Conservation (phyloP, 805 yeast genomes). For the Metschnikowia colocasiae region DNA sequence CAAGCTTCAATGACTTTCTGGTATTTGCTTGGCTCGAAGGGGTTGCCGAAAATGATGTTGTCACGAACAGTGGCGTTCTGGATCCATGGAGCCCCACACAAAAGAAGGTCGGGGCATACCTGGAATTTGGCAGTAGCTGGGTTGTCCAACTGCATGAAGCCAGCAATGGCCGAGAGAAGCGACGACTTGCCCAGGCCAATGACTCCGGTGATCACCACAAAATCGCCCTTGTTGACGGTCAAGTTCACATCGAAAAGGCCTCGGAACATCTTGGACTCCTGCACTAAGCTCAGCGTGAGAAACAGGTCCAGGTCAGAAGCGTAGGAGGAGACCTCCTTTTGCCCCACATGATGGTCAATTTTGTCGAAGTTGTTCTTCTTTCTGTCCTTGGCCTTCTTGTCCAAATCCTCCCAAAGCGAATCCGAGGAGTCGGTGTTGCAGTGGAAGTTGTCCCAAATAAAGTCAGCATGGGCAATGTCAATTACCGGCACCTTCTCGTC, state of each 20-base stretch:
- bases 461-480: conserved; percentile 13
- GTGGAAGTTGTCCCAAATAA: conserved; percentile 15
- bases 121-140: conserved; percentile 25
- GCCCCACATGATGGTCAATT: background rate
- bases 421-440: background rate
- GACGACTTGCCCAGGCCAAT: conserved; percentile 45
- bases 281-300: conserved; percentile 2
- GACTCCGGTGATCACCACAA: conserved; percentile 40
- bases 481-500: conserved; percentile 2
- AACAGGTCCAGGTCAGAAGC: conserved; percentile 5
- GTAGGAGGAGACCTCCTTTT: background rate
- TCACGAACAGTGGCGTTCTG: conserved; percentile 41
- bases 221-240: conserved; percentile 30
- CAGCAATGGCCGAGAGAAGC: conserved; percentile 38
- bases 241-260: conserved; percentile 36
- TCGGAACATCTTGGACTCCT: conserved; percentile 20
- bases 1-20: conserved; percentile 33
- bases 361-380: conserved; percentile 11
- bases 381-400: conserved; percentile 13
- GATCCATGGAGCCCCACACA: conserved; percentile 41
- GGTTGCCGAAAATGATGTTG: conserved; percentile 37
- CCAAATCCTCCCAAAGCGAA: conserved; percentile 13
- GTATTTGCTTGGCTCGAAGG: conserved; percentile 29
- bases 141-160: conserved; percentile 33
- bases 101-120: conserved; percentile 29